Percentiles rank a stretch among this genome's conserved stretches.
Evolutionary conservation across 73 alveolate species (phyloP).

Genomic region (Paramecium pentaurelia): DNA sequence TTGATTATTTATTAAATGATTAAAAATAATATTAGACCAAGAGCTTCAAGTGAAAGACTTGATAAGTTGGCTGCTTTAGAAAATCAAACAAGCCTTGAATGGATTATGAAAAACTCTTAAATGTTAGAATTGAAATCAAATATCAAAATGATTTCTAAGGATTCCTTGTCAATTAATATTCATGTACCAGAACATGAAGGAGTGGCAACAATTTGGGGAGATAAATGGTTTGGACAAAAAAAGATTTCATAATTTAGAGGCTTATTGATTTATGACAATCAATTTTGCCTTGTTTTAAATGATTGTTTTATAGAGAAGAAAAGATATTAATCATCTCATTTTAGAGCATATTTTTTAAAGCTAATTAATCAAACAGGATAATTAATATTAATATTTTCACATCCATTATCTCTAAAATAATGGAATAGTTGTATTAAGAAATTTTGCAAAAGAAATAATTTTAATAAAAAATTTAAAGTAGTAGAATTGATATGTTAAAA

Average conservation of each 20-base stretch:
- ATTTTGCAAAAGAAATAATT: not conserved
- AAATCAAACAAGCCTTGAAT: not conserved
- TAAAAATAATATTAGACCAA: not conserved
- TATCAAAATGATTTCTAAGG: not conserved
- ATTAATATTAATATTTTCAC: not conserved
- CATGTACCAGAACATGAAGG: not conserved
- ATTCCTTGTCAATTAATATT: not conserved
- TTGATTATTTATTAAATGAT: not conserved
- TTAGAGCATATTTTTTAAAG: not conserved
- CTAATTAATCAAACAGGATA: not conserved
- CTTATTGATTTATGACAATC: not conserved
- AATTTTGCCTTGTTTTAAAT: not conserved
- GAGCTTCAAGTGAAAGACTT: not conserved
- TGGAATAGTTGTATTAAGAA: not conserved
- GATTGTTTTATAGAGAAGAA: not conserved
- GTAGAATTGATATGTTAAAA: not conserved
- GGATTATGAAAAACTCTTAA: not conserved
- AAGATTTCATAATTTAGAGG: slow-evolving; percentile 5
- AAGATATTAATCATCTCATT: not conserved
- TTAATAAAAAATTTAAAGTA: not conserved
- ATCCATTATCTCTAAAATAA: not conserved
- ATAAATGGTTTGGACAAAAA: not conserved
- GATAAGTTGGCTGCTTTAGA: not conserved
- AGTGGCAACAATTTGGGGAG: not conserved
- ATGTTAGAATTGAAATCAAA: not conserved